These are phyloP conservation scores for Porodaedalea pini DNA, from an alignment of 1,284 basidiomycete genomes.

Conservation along the genomic window DNA sequence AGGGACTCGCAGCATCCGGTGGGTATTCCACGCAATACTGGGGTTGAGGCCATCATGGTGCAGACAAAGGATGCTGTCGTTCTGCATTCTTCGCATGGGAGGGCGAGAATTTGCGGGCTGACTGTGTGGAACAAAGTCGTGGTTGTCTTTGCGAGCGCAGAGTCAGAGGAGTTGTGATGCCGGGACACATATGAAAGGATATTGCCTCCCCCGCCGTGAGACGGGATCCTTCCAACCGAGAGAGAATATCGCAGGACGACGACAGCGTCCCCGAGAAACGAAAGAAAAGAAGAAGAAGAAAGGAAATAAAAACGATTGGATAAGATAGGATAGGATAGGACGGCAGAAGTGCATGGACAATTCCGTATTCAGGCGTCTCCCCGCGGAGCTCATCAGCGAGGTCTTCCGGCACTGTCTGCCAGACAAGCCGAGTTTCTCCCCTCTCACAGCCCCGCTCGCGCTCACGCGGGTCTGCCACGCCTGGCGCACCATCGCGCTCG, in stretches of 20 bases:
- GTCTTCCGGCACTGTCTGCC: constrained; percentile 11
- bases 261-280: neutral
- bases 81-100: neutral
- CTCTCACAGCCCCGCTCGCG: neutral
- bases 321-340: no score
- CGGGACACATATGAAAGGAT: no score
- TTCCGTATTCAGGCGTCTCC: neutral
- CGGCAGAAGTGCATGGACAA: neutral
- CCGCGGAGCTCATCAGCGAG: constrained; percentile 6
- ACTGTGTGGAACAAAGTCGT: no score
- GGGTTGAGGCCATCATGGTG: no score
- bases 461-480: constrained; percentile 7
- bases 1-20: no score
- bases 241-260: neutral
- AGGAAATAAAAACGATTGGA: neutral
- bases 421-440: neutral
- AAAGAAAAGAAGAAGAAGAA: neutral
- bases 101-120: neutral
- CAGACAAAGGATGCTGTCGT: no score
- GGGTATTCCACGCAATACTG: no score
- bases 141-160: neutral
- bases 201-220: no score
- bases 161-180: neutral
- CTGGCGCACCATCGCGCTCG: constrained; percentile 6
- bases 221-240: neutral